These are phyloP conservation scores for Podospora comata DNA, from an alignment of 495 filamentous ascomycete species.

Conservation along the genomic window DNA sequence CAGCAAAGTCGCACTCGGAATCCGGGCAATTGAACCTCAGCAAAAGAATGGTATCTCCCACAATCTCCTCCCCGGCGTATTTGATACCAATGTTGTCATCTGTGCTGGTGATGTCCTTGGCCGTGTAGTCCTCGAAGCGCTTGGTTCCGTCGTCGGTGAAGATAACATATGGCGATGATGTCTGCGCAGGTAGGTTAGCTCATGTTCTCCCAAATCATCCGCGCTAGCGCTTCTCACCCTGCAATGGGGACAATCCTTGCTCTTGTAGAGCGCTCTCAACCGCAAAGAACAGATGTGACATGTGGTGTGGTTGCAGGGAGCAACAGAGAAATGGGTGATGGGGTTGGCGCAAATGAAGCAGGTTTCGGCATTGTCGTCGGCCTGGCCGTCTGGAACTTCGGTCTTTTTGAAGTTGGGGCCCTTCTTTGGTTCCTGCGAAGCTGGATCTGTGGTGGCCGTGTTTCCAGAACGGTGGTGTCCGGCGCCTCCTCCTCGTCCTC, in stretches of 20 bases:
- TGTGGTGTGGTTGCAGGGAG: constrained; percentile 91
- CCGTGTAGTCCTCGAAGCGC: constrained; percentile 75
- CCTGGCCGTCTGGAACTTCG: constrained; percentile 24
- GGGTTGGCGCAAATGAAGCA: constrained; percentile 96
- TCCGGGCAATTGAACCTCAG: constrained; percentile 97
- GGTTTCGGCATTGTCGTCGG: constrained; percentile 65
- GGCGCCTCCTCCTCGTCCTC: constrained; percentile 19
- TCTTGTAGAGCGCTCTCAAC: constrained; percentile 90
- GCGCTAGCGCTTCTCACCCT: constrained; percentile 55
- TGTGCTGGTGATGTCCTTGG: constrained; percentile 64
- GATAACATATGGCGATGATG: constrained; percentile 76
- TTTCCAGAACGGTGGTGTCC: constrained; percentile 9
- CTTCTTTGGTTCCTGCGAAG: constrained; percentile 19
- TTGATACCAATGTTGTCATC: constrained; percentile 85
- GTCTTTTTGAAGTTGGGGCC: constrained; percentile 25
- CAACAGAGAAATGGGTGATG: constrained; percentile 76
- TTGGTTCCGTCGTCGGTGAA: constrained; percentile 83
- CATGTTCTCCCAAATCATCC: constrained; percentile 4
- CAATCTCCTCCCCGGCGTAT: constrained; percentile 82
- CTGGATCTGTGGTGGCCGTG: constrained; percentile 1
- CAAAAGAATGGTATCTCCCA: constrained; percentile 79
- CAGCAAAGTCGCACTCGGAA: constrained; percentile 77
- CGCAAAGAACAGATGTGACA: constrained; percentile 94
- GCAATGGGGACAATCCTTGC: constrained; percentile 90
- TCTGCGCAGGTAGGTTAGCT: constrained; percentile 46